Base-by-base conservation (phyloP, 1,139 yeast species). In the Geotrichum cucujoidarum region DNA sequence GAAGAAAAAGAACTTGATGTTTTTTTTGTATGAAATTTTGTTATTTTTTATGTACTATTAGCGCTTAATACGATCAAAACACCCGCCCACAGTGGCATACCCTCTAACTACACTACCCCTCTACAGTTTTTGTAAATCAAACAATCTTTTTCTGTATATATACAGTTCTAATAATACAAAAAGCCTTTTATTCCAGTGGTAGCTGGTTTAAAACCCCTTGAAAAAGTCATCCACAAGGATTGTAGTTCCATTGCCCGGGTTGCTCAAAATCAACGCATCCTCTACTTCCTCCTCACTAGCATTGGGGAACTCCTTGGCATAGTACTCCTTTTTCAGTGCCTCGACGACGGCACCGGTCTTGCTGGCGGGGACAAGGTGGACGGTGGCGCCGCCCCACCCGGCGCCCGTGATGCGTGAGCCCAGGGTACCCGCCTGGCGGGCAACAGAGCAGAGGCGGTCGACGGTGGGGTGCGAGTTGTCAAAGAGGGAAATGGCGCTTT, bases 371-470 rank as follows among this genome's bases (percentile, higher is more conserved):
- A 83, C 80, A 50, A 83, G 66, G 60, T 81, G 86, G 21, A 83
- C 85, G 2, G 83, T 72, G 31, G 83, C 80, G 8, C 90, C 90
- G 38, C 90, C 90, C 75, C 81, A 83, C 8, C 89, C 90, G n/a
- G 90, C 89, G 36, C 90, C 90, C 7, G 90, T 83, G 33, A 81
- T 76, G 55, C 90, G 72, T 3, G 87, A 78, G 22, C 89, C 89
- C 52, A 67, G 72, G 1, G 87, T 71, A 4, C 89, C 89, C 53
- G 75, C 71, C 3, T 59, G 62, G 22, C 70, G 64, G 2, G 86
- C 87, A 54, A 82, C 73, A 11, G 57, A 50, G 60, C 83, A 78
- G 33, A 83, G 66, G 8, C 66, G 65, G 50, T 78, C 80, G 49
- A 77, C 74, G 54, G 73, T 80, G 14, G 71, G 72, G 52, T 76